A percentile compares a stretch with the other conserved stretches of the same genome.
Evolutionary conservation across 1,139 yeast genomes (phyloP).

Genomic region (Hansenula lynferdii): DNA sequence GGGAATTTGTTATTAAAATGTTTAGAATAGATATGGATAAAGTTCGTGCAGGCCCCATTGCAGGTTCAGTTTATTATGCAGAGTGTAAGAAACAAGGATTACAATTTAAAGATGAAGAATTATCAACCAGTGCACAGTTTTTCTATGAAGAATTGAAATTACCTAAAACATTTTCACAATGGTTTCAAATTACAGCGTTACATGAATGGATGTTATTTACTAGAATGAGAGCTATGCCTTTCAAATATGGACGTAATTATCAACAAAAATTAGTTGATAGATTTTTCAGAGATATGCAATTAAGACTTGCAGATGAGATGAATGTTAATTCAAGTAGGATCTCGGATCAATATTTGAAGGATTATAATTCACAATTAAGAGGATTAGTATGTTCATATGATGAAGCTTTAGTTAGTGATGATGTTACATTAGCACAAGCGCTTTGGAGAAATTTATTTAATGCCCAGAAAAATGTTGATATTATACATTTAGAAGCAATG

Average conservation of each 20-base stretch:
- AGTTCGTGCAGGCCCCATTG: conserved; percentile 89
- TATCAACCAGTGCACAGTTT: conserved; percentile 60
- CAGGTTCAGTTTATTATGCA: conserved; percentile 83
- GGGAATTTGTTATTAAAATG: conserved; percentile 62
- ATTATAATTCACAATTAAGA: conserved; percentile 83
- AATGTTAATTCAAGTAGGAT: conserved; percentile 79
- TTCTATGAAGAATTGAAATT: conserved; percentile 77
- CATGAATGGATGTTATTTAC: conserved; percentile 94
- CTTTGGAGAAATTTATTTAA: conserved; percentile 89
- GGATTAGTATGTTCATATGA: conserved; percentile 91
- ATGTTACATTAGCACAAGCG: conserved; percentile 81
- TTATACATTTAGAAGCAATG: conserved; percentile 79
- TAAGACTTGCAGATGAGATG: conserved; percentile 80
- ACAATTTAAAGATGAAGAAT: conserved; percentile 65
- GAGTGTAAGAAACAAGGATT: conserved; percentile 84
- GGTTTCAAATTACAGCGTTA: conserved; percentile 88
- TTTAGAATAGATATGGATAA: conserved; percentile 87
- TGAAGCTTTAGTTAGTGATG: conserved; percentile 83
- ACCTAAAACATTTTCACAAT: conserved; percentile 86
- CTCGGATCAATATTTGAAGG: conserved; percentile 83
- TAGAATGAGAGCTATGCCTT: conserved; percentile 95
- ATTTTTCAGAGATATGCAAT: conserved; percentile 84
- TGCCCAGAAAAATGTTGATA: conserved; percentile 78
- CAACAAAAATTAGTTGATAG: conserved; percentile 91
- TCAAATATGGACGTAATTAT: conserved; percentile 80